Base-by-base conservation (phyloP, 495 filamentous ascomycete species). In the Durotheca rogersii region DNA sequence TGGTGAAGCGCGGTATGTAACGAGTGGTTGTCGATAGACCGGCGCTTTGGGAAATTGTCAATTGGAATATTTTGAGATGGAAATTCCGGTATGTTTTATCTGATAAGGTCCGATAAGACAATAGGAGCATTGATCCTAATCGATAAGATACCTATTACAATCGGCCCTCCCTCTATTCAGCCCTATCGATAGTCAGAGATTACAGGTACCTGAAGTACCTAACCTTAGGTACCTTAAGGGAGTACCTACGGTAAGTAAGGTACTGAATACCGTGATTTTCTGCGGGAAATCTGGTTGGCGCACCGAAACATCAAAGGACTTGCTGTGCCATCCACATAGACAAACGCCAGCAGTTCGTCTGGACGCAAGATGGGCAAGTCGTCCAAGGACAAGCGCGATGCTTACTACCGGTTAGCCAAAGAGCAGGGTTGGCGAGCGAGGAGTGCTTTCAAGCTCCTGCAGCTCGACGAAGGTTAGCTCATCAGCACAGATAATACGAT, bases 361-460 rank as follows among this genome's bases (percentile, higher is more conserved):
- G 9, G 12, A 20, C 11, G 40, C 3, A 51, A 31, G 16, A 98
- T 98, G 93, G 93, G 93, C 1, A 96, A 96, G 67, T 95, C 93
- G 0, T 96, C 91, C 27, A 98, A 98, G 71, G 93, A 98, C 63
- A 98, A 98, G 74, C 87, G 93, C 38, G 93, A 98, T 66, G 88
- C 90, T 41, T 98, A 98, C 71, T 98, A 98, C 65, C 83, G 93
- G 20, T 85, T 98, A 6, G 93, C 93, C 3, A 98, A 98, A 72
- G 93, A 98, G 62, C 90, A 97, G 78, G 92, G 93, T 48, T 98
- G 91, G 91, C 88, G 93, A 18, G 93, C 93, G 11, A 86, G 93
- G 40, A 92, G 87, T 47, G 93, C 93, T 23, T 98, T 94, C 82
- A 98, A 98, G 65, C 79, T 98, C 32, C 81, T 98, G 19, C 93